phyloP scores from a whole-genome alignment of 371 early-diverging fungal genomes.

The Syncephalastrum racemosum region DNA sequence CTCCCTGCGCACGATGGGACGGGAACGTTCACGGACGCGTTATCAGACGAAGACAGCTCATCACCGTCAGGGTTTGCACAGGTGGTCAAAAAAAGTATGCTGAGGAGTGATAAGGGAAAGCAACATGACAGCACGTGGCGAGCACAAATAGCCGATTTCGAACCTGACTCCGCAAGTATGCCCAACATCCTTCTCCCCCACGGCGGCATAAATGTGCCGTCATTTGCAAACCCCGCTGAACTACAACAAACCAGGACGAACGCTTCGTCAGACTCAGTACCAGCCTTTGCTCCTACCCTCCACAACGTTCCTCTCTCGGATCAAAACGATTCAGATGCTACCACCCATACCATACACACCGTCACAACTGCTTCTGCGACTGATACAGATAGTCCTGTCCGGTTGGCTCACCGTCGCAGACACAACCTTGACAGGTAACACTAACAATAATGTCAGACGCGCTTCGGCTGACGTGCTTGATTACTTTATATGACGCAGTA shows the following conservation, averaged over 20 bases:
- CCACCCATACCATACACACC: not conserved
- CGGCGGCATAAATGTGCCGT: conserved; percentile 32
- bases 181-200: conserved; percentile 37
- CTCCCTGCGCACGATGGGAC: conserved; percentile 53
- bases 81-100: conserved; percentile 9
- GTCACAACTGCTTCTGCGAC: not conserved
- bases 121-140: conserved; percentile 6
- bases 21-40: conserved; percentile 37
- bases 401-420: conserved; percentile 7
- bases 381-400: not conserved
- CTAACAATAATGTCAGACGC: not conserved
- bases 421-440: conserved; percentile 33
- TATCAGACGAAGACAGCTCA: conserved; percentile 20
- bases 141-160: conserved; percentile 18
- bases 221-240: conserved; percentile 22
- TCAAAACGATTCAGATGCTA: conserved; percentile 2
- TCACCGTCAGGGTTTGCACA: conserved; percentile 19
- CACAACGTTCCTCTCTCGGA: conserved; percentile 15
- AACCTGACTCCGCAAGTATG: conserved; percentile 25
- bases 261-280: no score
- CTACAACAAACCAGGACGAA: no score
- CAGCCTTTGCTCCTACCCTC: no score
- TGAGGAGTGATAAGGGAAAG: conserved; percentile 10
- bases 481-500: conserved; percentile 20
- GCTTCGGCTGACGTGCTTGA: not conserved